A percentile compares a stretch with the other conserved stretches of the same genome.
These are phyloP conservation scores for Ziziphus jujuba DNA, from an alignment of 306 rosid genomes.

Conservation along the genomic window DNA sequence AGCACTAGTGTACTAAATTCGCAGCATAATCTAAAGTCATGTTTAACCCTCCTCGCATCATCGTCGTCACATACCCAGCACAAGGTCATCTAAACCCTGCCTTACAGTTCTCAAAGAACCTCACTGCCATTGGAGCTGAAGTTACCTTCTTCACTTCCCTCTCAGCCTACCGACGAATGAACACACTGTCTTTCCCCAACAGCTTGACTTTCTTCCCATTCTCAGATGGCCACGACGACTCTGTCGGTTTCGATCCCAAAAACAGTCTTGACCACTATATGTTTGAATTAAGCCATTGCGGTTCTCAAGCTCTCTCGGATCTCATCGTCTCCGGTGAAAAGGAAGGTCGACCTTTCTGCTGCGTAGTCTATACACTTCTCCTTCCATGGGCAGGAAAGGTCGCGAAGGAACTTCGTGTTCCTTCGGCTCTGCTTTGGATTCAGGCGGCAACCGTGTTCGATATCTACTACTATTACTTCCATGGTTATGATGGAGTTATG, in stretches of 20 bases:
- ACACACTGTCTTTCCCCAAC: constrained; percentile 4
- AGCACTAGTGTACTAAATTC: too few relatives aligned
- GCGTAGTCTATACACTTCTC: constrained; percentile 26
- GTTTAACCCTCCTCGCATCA: constrained; percentile 40
- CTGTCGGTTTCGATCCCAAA: neutral
- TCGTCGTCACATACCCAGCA: constrained; percentile 34
- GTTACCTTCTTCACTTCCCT: constrained; percentile 39
- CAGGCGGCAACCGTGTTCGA: too few relatives aligned
- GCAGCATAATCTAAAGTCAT: too few relatives aligned
- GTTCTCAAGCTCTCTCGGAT: constrained; percentile 19
- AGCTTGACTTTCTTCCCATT: constrained; percentile 31
- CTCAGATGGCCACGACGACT: constrained; percentile 56
- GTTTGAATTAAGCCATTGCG: constrained; percentile 30
- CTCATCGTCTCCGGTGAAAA: constrained; percentile 15
- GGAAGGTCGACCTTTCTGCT: constrained; percentile 34
- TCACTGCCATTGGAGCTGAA: constrained; percentile 22
- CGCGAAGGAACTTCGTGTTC: constrained; percentile 36
- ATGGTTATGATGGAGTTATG: constrained; percentile 25
- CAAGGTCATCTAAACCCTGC: constrained; percentile 59
- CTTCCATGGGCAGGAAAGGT: constrained; percentile 39
- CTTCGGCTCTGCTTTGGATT: constrained; percentile 16
- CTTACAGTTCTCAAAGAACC: constrained; percentile 42
- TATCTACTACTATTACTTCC: constrained; percentile 33
- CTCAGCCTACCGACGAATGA: constrained; percentile 26
- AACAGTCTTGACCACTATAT: neutral